phyloP scores from a whole-genome alignment of 2,329 filamentous ascomycete genomes.

The Aspergillus awamori region DNA sequence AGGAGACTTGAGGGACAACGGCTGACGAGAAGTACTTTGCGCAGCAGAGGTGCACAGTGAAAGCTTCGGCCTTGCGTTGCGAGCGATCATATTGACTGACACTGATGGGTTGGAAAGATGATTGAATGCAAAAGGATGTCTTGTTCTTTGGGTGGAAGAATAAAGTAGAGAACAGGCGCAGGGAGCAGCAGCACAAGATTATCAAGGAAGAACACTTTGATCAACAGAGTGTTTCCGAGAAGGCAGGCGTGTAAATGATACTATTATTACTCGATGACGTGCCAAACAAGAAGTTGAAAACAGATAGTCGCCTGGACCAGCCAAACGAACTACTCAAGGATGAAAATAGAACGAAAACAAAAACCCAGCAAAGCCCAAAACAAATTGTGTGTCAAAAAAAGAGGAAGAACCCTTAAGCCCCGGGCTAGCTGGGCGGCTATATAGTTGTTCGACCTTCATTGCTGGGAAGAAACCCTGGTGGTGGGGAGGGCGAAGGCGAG shows the following conservation, averaged over 20 bases:
- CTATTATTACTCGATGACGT: conserved; percentile 27
- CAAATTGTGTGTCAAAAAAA: conserved; percentile 33
- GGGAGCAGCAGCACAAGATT: conserved; percentile 14
- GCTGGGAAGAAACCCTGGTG: not conserved
- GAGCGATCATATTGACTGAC: conserved; percentile 34
- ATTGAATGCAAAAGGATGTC: conserved; percentile 10
- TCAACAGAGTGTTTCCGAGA: conserved; percentile 39
- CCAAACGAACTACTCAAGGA: conserved; percentile 41
- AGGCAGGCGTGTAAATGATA: conserved; percentile 27
- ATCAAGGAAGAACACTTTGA: conserved; percentile 28
- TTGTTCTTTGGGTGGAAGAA: not conserved
- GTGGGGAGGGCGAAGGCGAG: conserved; percentile 3
- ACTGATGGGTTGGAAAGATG: conserved; percentile 9
- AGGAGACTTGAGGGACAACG: conserved; percentile 50
- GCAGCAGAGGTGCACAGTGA: conserved; percentile 49
- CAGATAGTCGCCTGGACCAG: conserved; percentile 45
- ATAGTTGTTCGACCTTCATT: conserved; percentile 23
- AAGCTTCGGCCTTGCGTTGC: conserved; percentile 50
- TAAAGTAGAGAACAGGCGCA: conserved; percentile 4
- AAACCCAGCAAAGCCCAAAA: conserved; percentile 37
- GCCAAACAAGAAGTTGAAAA: conserved; percentile 4
- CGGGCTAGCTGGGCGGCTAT: conserved; percentile 37
- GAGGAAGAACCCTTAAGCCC: conserved; percentile 17
- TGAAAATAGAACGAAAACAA: conserved; percentile 38
- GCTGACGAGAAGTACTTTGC: conserved; percentile 37